phyloP scores from a whole-genome alignment of 1,284 basidiomycete species.

The Rhodotorula sp. region DNA sequence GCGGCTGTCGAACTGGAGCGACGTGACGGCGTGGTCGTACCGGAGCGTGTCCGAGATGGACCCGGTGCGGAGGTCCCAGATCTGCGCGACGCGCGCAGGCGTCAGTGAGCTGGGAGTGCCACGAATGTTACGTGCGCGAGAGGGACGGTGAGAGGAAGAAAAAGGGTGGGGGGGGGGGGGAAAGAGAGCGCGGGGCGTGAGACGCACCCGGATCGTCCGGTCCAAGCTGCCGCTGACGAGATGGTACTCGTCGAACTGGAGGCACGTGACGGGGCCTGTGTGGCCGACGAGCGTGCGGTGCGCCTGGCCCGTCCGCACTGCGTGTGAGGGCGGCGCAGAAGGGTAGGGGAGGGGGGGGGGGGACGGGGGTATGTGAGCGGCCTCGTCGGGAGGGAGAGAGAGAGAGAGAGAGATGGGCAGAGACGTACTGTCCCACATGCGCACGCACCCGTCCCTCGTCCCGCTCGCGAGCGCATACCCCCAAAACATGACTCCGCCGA shows the following conservation, averaged over 20 bases:
- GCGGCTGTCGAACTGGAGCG: slow-evolving; percentile 87
- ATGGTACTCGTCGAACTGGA: slow-evolving; percentile 96
- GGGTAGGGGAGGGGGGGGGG: not conserved
- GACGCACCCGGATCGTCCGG: slow-evolving; percentile 80
- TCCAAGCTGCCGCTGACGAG: slow-evolving; percentile 90
- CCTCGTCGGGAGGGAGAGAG: not conserved
- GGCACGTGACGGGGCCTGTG: slow-evolving; percentile 86
- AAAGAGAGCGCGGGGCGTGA: not conserved
- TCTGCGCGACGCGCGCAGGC: slow-evolving; percentile 56
- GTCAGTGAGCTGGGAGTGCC: not conserved
- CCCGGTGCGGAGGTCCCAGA: slow-evolving; percentile 96
- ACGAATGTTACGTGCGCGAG: too few relatives aligned
- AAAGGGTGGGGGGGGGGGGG: slow-evolving; percentile 8
- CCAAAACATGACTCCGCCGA: slow-evolving; percentile 98
- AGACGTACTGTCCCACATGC: slow-evolving; percentile 97
- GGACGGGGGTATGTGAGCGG: not conserved
- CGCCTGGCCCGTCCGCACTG: slow-evolving; percentile 96
- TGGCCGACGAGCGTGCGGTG: slow-evolving; percentile 92
- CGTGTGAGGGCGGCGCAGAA: not conserved
- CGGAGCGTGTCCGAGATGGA: slow-evolving; percentile 82
- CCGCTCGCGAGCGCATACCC: slow-evolving; percentile 96
- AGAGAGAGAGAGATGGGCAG: slow-evolving; percentile 10
- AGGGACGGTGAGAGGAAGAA: slow-evolving; percentile 6
- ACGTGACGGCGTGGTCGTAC: slow-evolving; percentile 88
- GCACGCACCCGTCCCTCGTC: slow-evolving; percentile 91